Evolutionary conservation across 352 stramenopile species (phyloP), one percentile per base, ranked within the genome.

Genomic region (Phytophthora agathidicida): DNA sequence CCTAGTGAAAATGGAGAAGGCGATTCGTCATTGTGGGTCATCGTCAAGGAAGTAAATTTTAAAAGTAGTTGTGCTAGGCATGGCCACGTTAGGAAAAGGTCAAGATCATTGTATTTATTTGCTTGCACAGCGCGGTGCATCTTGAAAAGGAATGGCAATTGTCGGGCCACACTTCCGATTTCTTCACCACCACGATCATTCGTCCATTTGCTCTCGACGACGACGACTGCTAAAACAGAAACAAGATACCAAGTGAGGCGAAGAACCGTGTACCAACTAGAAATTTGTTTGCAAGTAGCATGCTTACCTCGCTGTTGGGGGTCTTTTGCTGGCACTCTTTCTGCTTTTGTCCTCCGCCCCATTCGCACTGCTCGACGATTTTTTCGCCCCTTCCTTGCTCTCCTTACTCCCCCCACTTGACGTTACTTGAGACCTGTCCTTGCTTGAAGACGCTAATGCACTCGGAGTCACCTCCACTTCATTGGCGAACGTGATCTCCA

Each of bases 401-500:
- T 70, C 60, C n/a, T 68, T 74, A 19, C 53, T 64, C 28, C 49
- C 49, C 27, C 59, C 47, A 38, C 32, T 76, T 3, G 62, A 54
- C 19, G 54, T 37, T 19, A 31, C 65, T 32, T 71, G 54, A 7
- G 46, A 43, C 33, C 67, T 77, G 13, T 83, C 68, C 36, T 81
- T 81, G 27, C 38, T 57, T 22, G 47, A 17, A 22, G 33, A 43
- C 19, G 45, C 32, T 20, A 60, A 50, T 0, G 54, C 33, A 33
- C 61, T 52, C 1, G 73, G 68, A 14, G 66, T 49, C 23, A 68
- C 66, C 9, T 83, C 73, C 11, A 78, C 60, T 23, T 83, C 75
- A 33, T 88, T 86, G 35, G 84, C 78, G 24, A 88, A 84, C 27
- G 69, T 58, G 38, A 93, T 84, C 47, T 89, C 83, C 5, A 65